Evolutionary conservation across 208 protist species (phyloP).

Genomic region (Naegleria lovaniensis): DNA sequence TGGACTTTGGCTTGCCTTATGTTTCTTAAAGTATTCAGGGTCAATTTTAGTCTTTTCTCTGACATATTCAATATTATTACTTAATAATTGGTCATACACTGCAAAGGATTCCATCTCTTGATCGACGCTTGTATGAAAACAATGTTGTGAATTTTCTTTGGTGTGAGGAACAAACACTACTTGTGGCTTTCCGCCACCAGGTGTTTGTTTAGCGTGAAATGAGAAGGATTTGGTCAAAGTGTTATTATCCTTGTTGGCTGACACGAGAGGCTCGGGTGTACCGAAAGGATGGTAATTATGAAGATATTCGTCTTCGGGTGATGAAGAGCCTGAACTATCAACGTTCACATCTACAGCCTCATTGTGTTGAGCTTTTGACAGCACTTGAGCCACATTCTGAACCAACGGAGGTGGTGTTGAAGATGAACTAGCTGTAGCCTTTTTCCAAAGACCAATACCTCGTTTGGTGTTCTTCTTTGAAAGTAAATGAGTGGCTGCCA

Average conservation of each 20-base stretch:
- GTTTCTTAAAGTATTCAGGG: conserved; percentile 68
- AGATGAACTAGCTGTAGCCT: neutral
- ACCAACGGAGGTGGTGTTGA: neutral
- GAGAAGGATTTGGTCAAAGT: neutral
- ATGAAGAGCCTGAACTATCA: neutral
- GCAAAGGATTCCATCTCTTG: neutral
- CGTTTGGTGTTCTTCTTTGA: neutral
- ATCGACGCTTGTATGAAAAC: neutral
- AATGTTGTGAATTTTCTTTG: neutral
- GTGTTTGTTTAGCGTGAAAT: neutral
- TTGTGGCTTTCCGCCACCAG: neutral
- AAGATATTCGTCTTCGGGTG: neutral
- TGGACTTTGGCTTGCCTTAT: conserved; percentile 71
- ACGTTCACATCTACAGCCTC: neutral
- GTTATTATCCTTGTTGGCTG: neutral
- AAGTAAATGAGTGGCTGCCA: neutral
- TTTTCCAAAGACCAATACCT: neutral
- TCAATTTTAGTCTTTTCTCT: conserved; percentile 59
- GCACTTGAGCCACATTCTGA: neutral
- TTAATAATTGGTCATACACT: conserved; percentile 55
- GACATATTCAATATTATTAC: conserved; percentile 78
- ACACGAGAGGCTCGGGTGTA: neutral
- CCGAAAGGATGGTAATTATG: neutral
- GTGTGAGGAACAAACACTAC: neutral
- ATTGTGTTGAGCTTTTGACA: neutral